Base-by-base conservation (phyloP, 345 rosid genomes). In the Turritis glabra region DNA sequence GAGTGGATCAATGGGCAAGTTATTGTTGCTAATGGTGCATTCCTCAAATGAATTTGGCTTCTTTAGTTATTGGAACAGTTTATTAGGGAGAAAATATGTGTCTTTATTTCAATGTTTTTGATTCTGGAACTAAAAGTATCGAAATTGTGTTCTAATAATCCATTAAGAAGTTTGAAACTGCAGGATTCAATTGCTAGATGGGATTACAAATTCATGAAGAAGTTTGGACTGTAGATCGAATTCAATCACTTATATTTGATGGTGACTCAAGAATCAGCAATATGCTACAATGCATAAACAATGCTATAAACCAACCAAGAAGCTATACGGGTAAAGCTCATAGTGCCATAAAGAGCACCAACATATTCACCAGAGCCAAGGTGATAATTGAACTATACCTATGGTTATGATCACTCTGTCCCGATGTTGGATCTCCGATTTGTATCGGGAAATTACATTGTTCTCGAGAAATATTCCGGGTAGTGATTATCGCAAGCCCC, bases 361-460 rank as follows among this genome's bases (percentile, higher is more conserved):
- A 41, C 38, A 61, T 41, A 61, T 18, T 60, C n/a, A 76, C 40
- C 1, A 76, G 25, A 69, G 35, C 8, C 1, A 10, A n/a, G n/a
- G n/a, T n/a, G n/a, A 51, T 9, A 4, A 21, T 11, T 0, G 61
- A 67, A 46, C 27, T 47, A 65, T 46, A 74, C 53, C 15, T 25
- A 29, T n/a, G 17, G 6, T 25, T 74, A 26, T 46, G 10, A 75
- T n/a, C 62, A 19, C 40, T 7, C 60, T 44, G 10, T 13, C 69
- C 79, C 10, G 88, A 81, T 9, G 80, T 75, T 40, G 80, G 77
- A 32, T 60, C 48, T 11, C 56, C 82, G 3, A 90, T 77, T 79
- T 89, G 92, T 72, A 91, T 85, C 9, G 77, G 75, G 54, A 93
- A 93, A 67, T 54, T 82, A 84, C 97, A 91, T 7, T 64, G 76